Evolutionary conservation across 768 basidiomycete genomes (phyloP).

Genomic region (Rhodosporidiobolus sp.): DNA sequence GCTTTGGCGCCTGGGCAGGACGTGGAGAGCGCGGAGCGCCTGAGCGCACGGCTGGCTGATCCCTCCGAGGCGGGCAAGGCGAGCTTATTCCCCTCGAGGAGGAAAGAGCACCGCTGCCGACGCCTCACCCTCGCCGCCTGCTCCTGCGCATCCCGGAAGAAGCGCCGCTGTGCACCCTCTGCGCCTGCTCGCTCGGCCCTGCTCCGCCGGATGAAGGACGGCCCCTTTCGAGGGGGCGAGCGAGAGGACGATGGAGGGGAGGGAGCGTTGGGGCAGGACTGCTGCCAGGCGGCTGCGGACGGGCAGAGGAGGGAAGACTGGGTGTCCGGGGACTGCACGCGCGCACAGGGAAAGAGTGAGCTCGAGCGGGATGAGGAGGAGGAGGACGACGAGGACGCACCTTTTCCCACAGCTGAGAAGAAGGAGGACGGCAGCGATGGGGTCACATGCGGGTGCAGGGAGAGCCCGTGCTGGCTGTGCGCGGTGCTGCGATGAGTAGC

Average conservation of each 20-base stretch:
- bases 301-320: background rate
- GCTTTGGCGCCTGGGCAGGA: too few relatives aligned
- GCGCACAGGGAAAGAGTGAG: background rate
- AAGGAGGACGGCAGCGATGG: background rate
- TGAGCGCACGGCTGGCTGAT: background rate
- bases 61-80: background rate
- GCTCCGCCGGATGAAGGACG: slow-evolving; percentile 26
- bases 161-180: background rate
- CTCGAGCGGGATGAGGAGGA: background rate
- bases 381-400: slow-evolving; percentile 1
- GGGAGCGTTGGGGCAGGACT: background rate
- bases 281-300: background rate
- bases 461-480: background rate
- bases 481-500: slow-evolving; percentile 9
- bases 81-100: background rate
- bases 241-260: background rate
- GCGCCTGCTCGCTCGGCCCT: background rate
- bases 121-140: slow-evolving; percentile 6
- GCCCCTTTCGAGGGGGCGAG: slow-evolving; percentile 14
- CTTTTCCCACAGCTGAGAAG: slow-evolving; percentile 35
- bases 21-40: background rate
- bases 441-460: background rate
- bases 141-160: too few relatives aligned
- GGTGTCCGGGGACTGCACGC: slow-evolving; percentile 29
- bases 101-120: background rate